phyloP scores from a whole-genome alignment of 495 filamentous ascomycete genomes.

The Chaetomidium leptoderma region DNA sequence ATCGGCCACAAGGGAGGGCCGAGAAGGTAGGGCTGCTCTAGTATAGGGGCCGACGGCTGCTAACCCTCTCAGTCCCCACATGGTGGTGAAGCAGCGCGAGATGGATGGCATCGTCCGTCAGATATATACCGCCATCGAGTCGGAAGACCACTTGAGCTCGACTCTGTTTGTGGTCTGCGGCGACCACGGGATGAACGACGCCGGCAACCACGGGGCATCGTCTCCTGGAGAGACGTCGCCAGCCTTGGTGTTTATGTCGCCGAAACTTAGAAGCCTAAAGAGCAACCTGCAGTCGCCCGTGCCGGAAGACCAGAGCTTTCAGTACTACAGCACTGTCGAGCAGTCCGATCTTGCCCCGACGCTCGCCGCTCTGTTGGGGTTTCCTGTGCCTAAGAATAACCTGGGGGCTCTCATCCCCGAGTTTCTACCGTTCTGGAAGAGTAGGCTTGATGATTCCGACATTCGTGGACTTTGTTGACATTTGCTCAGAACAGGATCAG shows the following conservation, averaged over 20 bases:
- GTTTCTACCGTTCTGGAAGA: conserved; percentile 71
- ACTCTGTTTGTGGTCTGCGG: conserved; percentile 84
- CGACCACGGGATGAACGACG: conserved; percentile 99
- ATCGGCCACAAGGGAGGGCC: conserved; percentile 96
- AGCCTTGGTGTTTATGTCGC: conserved; percentile 86
- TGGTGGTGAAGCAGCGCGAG: conserved; percentile 87
- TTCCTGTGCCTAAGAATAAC: conserved; percentile 90
- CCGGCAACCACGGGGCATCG: conserved; percentile 94
- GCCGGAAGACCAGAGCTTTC: conserved; percentile 54
- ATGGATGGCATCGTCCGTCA: conserved; percentile 81
- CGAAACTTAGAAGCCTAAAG: conserved; percentile 63
- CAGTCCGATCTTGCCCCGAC: conserved; percentile 93
- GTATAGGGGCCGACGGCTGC: not conserved
- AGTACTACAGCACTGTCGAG: conserved; percentile 78
- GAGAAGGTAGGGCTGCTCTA: conserved; percentile 52
- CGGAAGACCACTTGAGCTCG: conserved; percentile 61
- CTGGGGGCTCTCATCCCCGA: conserved; percentile 81
- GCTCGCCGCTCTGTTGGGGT: conserved; percentile 77
- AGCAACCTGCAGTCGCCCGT: conserved; percentile 43
- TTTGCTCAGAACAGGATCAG: conserved; percentile 49
- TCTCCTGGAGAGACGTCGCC: conserved; percentile 89
- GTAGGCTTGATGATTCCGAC: conserved; percentile 30
- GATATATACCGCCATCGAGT: conserved; percentile 73
- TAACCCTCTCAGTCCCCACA: conserved; percentile 61
- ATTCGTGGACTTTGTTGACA: conserved; percentile 7